Evolutionary conservation across 805 yeast species (phyloP).

Genomic region (Naumovozyma baii): DNA sequence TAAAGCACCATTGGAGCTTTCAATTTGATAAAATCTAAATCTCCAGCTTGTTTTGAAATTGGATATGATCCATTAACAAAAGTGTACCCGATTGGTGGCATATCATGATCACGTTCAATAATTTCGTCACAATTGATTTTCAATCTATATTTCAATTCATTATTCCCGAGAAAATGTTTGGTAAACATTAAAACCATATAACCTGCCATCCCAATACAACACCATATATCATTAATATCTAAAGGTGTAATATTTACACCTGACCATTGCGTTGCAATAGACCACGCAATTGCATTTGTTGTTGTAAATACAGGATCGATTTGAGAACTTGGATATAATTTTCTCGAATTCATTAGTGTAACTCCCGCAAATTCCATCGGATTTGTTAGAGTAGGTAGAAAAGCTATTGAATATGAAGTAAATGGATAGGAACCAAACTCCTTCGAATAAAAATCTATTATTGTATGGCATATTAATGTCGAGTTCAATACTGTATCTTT

Average conservation of each 20-base stretch:
- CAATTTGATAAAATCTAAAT: constrained; percentile 57
- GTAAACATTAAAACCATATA: constrained; percentile 73
- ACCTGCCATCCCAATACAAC: constrained; percentile 73
- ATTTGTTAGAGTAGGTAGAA: constrained; percentile 49
- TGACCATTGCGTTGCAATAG: constrained; percentile 83
- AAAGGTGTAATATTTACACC: constrained; percentile 84
- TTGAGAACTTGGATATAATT: constrained; percentile 61
- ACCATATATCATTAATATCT: constrained; percentile 76
- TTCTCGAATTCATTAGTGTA: constrained; percentile 49
- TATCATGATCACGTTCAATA: constrained; percentile 66
- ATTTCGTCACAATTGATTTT: constrained; percentile 56
- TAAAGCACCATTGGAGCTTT: constrained; percentile 81
- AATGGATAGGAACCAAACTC: constrained; percentile 94
- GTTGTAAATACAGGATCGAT: constrained; percentile 70
- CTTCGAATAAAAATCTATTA: constrained; percentile 71
- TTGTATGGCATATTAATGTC: constrained; percentile 64
- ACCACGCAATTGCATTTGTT: constrained; percentile 58
- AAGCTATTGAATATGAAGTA: constrained; percentile 66
- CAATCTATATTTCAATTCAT: constrained; percentile 67
- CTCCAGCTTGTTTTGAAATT: constrained; percentile 29
- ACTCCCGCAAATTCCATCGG: constrained; percentile 51
- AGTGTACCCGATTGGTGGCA: constrained; percentile 72
- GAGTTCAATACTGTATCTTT: constrained; percentile 52
- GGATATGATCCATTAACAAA: constrained; percentile 28
- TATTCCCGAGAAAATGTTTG: constrained; percentile 65